A percentile compares a stretch with the other conserved stretches of the same genome.
Conservation (phyloP, 768 basidiomycete species). For the Flagelloscypha sp. region DNA sequence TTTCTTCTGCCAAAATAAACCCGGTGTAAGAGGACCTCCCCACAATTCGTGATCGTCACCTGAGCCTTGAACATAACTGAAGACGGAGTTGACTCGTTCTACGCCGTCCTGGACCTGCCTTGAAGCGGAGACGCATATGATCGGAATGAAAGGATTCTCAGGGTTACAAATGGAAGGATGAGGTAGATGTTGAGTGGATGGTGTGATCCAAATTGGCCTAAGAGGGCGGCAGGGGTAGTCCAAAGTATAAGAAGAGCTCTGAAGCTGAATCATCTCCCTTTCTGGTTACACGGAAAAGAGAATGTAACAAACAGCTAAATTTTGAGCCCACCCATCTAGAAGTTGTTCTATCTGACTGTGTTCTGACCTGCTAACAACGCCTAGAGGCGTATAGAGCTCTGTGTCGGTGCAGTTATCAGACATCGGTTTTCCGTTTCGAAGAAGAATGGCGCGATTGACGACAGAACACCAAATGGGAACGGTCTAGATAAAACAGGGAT, state of each 20-base stretch:
- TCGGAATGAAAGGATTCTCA: conserved; percentile 42
- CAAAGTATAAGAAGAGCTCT: conserved; percentile 69
- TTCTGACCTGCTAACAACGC: conserved; percentile 64
- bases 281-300: background rate
- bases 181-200: conserved; percentile 49
- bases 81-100: conserved; percentile 60
- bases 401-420: conserved; percentile 39
- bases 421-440: conserved; percentile 13
- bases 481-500: too few species aligned
- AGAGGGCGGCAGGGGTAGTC: conserved; percentile 57
- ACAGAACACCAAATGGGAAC: conserved; percentile 94
- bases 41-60: conserved; percentile 94
- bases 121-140: conserved; percentile 85
- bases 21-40: conserved; percentile 61
- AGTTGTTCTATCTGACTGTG: conserved; percentile 64
- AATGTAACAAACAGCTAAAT: conserved; percentile 48
- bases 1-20: conserved; percentile 59
- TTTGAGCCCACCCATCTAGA: conserved; percentile 61
- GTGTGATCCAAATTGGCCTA: conserved; percentile 84
- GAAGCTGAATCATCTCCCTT: background rate
- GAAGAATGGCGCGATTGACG: conserved; percentile 56
- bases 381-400: conserved; percentile 62
- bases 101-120: conserved; percentile 52
- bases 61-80: conserved; percentile 85
- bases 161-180: conserved; percentile 19